Evolutionary conservation across 306 rosid species (phyloP).

Genomic region (Cajanus cajan): DNA sequence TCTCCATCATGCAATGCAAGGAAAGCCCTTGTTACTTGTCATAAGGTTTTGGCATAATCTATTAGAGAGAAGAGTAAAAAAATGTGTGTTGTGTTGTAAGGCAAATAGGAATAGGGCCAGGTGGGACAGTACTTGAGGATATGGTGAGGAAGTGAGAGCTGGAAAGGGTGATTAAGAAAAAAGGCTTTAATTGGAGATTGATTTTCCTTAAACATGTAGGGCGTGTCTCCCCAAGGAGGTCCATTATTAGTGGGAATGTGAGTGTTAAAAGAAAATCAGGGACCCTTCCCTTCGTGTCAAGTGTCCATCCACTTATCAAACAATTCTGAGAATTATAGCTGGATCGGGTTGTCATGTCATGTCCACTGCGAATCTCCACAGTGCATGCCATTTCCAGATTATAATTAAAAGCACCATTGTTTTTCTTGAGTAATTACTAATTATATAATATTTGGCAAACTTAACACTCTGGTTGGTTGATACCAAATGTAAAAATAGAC

Average conservation of each 20-base stretch:
- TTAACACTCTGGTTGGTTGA: no score
- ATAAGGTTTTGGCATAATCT: background rate
- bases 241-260: constrained; percentile 25
- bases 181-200: background rate
- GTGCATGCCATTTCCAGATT: no score
- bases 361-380: background rate
- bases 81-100: background rate
- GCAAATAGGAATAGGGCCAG: constrained; percentile 28
- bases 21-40: constrained; percentile 8
- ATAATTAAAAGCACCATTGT: no score
- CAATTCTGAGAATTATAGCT: constrained; percentile 8
- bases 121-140: constrained; percentile 4
- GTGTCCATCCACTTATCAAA: background rate
- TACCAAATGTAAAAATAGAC: no score
- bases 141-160: constrained; percentile 31
- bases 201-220: constrained; percentile 15
- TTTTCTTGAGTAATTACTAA: no score
- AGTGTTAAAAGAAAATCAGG: constrained; percentile 20
- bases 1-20: background rate
- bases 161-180: constrained; percentile 34
- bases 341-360: constrained; percentile 17
- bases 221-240: constrained; percentile 21
- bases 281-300: constrained; percentile 15
- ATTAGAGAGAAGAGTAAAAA: background rate
- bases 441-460: no score